These are phyloP conservation scores for Parietichytrium sp. DNA, from an alignment of 108 stramenopile genomes.

Conservation along the genomic window DNA sequence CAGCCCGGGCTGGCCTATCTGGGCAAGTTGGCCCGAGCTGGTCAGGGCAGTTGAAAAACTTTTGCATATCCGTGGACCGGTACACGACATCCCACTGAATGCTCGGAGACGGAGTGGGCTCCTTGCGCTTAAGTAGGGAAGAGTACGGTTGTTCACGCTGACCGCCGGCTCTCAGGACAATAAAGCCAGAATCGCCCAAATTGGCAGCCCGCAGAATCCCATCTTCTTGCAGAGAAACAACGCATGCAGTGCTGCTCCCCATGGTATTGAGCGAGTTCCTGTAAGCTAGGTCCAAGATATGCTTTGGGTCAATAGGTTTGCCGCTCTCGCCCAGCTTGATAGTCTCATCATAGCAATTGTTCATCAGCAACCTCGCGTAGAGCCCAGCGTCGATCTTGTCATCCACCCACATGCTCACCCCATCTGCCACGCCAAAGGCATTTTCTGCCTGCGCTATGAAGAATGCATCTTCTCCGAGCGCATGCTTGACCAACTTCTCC, in stretches of 20 bases:
- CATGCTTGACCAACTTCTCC: neutral
- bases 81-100: constrained; percentile 27
- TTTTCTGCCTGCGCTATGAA: neutral
- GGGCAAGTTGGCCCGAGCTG: constrained; percentile 24
- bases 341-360: neutral
- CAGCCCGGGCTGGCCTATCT: constrained; percentile 41
- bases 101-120: neutral
- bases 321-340: neutral
- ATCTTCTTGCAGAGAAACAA: neutral
- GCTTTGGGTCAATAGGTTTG: neutral
- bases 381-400: constrained; percentile 21
- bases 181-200: constrained; percentile 12
- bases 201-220: constrained; percentile 4
- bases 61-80: neutral
- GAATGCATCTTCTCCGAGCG: constrained; percentile 21
- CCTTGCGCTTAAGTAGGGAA: neutral
- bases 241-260: constrained; percentile 34
- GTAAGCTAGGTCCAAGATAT: neutral
- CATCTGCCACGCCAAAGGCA: constrained; percentile 29
- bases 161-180: neutral
- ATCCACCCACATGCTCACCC: constrained; percentile 13
- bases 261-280: neutral
- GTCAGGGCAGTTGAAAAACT: constrained; percentile 35
- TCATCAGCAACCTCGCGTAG: constrained; percentile 25
- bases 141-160: neutral